phyloP scores from a whole-genome alignment of 1,139 yeast genomes.

The Saccharomyces hybrid region DNA sequence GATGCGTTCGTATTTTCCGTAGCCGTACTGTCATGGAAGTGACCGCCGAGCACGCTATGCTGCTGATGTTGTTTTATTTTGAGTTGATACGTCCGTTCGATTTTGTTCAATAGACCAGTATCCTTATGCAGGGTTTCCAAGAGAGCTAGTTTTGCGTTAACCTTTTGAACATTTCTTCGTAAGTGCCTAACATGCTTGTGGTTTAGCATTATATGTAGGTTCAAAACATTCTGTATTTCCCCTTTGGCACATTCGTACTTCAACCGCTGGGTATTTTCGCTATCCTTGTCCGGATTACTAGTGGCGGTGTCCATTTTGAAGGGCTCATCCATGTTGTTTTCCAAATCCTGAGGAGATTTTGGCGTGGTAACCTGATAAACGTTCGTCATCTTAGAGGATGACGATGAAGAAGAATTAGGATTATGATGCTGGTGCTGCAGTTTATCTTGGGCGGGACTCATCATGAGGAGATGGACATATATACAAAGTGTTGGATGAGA shows the following conservation, averaged over 20 bases:
- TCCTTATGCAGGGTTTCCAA: constrained; percentile 49
- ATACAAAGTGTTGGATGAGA: not conserved
- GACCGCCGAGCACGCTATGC: not conserved
- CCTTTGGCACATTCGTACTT: constrained; percentile 28
- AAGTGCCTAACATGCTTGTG: constrained; percentile 57
- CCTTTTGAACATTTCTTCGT: constrained; percentile 56
- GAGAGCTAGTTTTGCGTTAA: constrained; percentile 52
- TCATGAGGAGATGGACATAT: not conserved
- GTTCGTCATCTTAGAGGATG: constrained; percentile 7
- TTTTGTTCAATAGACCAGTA: constrained; percentile 23
- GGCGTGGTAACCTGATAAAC: constrained; percentile 37
- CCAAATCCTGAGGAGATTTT: constrained; percentile 34
- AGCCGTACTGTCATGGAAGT: not conserved
- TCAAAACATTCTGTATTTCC: constrained; percentile 40
- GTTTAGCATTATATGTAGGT: constrained; percentile 61
- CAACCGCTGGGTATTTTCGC: constrained; percentile 27
- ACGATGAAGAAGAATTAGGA: not conserved
- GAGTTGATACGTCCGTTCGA: constrained; percentile 13
- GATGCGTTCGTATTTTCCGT: not conserved
- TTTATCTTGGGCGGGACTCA: not conserved
- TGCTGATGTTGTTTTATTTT: not conserved
- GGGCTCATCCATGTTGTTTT: constrained; percentile 8
- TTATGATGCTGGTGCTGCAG: not conserved
- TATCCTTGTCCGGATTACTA: constrained; percentile 12
- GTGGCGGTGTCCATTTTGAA: constrained; percentile 2